phyloP scores from a whole-genome alignment of 169 alveolate genomes.

The Cryptosporidium felis region DNA sequence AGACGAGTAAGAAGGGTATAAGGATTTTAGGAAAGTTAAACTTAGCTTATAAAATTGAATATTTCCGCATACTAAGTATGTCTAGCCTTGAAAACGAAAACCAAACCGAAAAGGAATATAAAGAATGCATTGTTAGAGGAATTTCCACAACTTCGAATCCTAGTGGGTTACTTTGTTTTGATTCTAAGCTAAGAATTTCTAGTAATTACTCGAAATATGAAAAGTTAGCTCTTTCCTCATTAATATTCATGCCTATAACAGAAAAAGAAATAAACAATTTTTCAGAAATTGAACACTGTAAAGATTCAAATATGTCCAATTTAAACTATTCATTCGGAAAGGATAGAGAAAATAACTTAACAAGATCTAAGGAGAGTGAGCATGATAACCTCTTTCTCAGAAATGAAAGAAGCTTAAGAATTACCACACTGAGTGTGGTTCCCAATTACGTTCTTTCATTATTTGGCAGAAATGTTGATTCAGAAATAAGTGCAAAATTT shows the following conservation, averaged over 20 bases:
- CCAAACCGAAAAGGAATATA: not conserved
- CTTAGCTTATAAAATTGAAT: not conserved
- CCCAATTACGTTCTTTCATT: conserved; percentile 13
- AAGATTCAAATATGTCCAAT: not conserved
- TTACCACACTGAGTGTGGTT: conserved; percentile 31
- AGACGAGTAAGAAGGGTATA: not conserved
- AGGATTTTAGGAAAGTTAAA: not conserved
- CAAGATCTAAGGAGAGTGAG: not conserved
- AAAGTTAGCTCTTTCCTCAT: not conserved
- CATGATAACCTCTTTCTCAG: not conserved
- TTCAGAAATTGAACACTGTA: not conserved
- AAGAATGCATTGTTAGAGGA: conserved; percentile 4
- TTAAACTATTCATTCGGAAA: conserved; percentile 56
- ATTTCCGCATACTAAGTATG: not conserved
- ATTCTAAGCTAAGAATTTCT: not conserved
- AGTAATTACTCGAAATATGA: not conserved
- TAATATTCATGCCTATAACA: conserved; percentile 34
- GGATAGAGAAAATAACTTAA: not conserved
- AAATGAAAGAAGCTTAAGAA: not conserved
- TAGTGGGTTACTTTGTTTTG: conserved; percentile 40
- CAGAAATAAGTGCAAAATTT: conserved; percentile 1
- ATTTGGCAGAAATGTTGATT: conserved; percentile 7
- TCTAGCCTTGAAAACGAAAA: not conserved
- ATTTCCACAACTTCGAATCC: conserved; percentile 48
- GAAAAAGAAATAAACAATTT: not conserved